phyloP scores from a whole-genome alignment of 148 eudicot genomes.

The Heliosperma pusillum region DNA sequence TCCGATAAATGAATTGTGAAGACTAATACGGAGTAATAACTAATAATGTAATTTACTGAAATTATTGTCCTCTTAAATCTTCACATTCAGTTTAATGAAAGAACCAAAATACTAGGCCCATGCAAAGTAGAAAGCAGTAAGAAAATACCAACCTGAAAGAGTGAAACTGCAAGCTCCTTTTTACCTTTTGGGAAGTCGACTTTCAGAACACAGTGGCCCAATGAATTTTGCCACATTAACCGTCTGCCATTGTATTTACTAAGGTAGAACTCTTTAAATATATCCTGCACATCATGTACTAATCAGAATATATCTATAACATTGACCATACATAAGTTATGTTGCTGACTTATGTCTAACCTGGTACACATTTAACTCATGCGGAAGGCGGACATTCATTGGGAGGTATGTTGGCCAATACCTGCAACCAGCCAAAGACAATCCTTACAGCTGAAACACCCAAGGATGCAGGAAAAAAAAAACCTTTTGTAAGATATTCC shows the following conservation, averaged over 20 bases:
- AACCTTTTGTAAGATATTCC: too few relatives aligned
- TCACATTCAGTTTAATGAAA: neutral
- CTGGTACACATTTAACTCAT: conserved; percentile 94
- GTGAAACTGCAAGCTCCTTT: conserved; percentile 96
- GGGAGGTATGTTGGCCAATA: conserved; percentile 99
- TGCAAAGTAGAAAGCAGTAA: neutral
- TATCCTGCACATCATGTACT: conserved; percentile 54
- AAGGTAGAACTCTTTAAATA: conserved; percentile 91
- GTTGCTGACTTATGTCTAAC: conserved; percentile 37
- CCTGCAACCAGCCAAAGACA: conserved; percentile 42
- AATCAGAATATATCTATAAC: neutral
- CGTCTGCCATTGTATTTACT: conserved; percentile 95
- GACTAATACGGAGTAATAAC: neutral
- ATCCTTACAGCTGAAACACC: conserved; percentile 6
- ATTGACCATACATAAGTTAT: neutral
- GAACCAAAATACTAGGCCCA: neutral
- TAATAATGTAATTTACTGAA: neutral
- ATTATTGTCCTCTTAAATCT: neutral
- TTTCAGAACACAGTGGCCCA: conserved; percentile 92
- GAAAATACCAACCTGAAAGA: conserved; percentile 78
- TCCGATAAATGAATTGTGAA: neutral
- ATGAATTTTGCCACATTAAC: conserved; percentile 97
- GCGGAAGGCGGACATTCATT: conserved; percentile 95
- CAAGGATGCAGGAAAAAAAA: neutral
- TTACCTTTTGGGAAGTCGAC: conserved; percentile 84